Conservation (phyloP, 768 basidiomycete genomes). For the Mycena galopus region DNA sequence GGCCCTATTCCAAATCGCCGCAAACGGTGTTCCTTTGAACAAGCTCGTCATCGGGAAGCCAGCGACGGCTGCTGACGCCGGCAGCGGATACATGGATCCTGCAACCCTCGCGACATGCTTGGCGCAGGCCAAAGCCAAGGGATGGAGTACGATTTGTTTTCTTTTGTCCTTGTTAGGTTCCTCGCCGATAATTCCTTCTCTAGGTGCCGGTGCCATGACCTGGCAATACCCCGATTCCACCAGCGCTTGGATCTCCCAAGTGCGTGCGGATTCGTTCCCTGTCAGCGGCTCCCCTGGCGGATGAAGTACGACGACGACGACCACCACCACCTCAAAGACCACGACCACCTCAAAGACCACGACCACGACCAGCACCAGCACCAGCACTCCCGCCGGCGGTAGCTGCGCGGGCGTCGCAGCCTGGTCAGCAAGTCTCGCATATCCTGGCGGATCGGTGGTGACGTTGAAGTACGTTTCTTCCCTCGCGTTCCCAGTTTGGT, state of each 20-base stretch:
- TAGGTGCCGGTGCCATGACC: constrained; percentile 48
- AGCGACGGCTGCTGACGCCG: constrained; percentile 62
- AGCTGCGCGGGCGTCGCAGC: constrained; percentile 25
- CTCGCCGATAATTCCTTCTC: constrained; percentile 1
- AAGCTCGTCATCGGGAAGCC: constrained; percentile 88
- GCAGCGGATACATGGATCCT: constrained; percentile 73
- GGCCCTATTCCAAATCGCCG: constrained; percentile 70
- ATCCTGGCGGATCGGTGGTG: too few relatives aligned
- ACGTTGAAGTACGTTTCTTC: too few relatives aligned
- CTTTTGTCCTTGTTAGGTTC: constrained; percentile 2
- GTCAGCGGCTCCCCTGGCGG: not conserved
- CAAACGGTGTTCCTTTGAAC: constrained; percentile 65
- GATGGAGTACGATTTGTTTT: constrained; percentile 70
- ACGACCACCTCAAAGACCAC: not conserved
- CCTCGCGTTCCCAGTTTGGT: too few relatives aligned
- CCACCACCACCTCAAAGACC: constrained; percentile 1
- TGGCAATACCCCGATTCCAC: constrained; percentile 56
- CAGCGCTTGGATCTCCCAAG: constrained; percentile 55
- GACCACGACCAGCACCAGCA: constrained; percentile 1
- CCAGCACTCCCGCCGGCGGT: constrained; percentile 13
- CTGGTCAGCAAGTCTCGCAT: too few relatives aligned
- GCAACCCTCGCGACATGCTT: constrained; percentile 71
- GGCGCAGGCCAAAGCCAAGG: constrained; percentile 61
- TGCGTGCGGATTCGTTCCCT: constrained; percentile 42
- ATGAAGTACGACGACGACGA: constrained; percentile 16